phyloP scores from a whole-genome alignment of 495 filamentous ascomycete genomes.

The Oleoguttula mirabilis region DNA sequence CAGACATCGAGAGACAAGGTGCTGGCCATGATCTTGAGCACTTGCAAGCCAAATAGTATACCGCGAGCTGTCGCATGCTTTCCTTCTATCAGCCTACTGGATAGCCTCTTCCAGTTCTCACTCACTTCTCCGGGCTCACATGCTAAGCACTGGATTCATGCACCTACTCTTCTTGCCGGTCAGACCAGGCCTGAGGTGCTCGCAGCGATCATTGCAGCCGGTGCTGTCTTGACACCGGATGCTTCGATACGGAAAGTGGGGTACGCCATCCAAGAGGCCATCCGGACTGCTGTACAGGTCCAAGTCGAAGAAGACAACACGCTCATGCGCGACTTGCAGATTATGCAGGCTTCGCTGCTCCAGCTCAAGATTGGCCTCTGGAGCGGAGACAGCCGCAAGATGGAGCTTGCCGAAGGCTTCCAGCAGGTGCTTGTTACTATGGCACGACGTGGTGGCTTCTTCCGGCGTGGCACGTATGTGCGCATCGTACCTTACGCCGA shows the following conservation, averaged over 20 bases:
- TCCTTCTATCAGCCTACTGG: constrained; percentile 46
- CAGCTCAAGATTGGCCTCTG: constrained; percentile 49
- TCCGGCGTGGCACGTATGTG: constrained; percentile 38
- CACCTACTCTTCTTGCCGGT: constrained; percentile 40
- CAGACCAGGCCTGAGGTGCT: constrained; percentile 42
- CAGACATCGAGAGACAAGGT: constrained; percentile 43
- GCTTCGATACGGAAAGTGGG: constrained; percentile 49
- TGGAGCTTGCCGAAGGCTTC: constrained; percentile 55
- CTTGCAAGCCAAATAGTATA: constrained; percentile 35
- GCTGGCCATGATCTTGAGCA: constrained; percentile 45
- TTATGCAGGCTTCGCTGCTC: constrained; percentile 45
- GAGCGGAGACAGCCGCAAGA: constrained; percentile 55
- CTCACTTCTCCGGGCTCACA: constrained; percentile 39
- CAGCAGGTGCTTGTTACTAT: constrained; percentile 40
- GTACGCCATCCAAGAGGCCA: constrained; percentile 49
- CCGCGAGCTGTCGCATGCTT: constrained; percentile 45
- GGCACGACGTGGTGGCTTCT: constrained; percentile 28
- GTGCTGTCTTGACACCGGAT: constrained; percentile 43
- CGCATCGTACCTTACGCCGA: constrained; percentile 32
- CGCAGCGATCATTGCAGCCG: constrained; percentile 41
- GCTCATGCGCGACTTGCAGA: constrained; percentile 40
- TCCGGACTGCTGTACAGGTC: constrained; percentile 38
- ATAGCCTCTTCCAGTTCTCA: constrained; percentile 49
- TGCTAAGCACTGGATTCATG: constrained; percentile 46
- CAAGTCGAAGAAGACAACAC: constrained; percentile 50